A percentile compares a stretch with the other conserved stretches of the same genome.
These are phyloP conservation scores for Penicillium crustosum DNA, from an alignment of 2,329 filamentous ascomycete genomes.

Conservation along the genomic window DNA sequence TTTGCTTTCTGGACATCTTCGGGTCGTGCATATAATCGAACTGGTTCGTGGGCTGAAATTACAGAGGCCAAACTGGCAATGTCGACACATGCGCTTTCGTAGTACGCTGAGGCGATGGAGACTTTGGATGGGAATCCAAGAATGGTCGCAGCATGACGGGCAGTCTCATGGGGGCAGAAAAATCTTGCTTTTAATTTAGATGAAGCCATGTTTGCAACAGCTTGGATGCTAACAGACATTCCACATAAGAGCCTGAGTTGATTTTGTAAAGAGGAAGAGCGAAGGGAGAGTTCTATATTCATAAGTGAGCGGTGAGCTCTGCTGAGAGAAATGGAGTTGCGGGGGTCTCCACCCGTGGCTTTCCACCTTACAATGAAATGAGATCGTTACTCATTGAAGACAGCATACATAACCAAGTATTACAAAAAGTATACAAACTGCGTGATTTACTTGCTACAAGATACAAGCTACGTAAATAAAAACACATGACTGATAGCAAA, in stretches of 20 bases:
- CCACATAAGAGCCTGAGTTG: not conserved
- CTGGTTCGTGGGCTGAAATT: conserved; percentile 30
- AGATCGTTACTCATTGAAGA: not conserved
- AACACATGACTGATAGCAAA: not conserved
- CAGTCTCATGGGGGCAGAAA: conserved; percentile 17
- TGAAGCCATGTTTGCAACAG: not conserved
- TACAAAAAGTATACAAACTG: not conserved
- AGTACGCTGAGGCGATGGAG: conserved; percentile 18
- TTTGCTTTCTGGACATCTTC: conserved; percentile 21
- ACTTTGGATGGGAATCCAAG: conserved; percentile 26
- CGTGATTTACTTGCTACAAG: not conserved
- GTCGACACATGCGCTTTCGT: conserved; percentile 23
- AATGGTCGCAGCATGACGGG: conserved; percentile 22
- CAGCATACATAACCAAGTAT: not conserved
- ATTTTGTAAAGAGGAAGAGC: not conserved
- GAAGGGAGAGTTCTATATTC: not conserved
- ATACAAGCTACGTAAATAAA: not conserved
- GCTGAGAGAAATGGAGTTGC: not conserved
- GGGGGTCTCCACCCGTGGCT: not conserved
- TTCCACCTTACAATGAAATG: not conserved
- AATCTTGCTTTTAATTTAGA: not conserved
- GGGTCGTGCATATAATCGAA: conserved; percentile 25
- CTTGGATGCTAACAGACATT: not conserved
- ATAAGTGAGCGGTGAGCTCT: too few species aligned
- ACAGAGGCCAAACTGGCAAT: conserved; percentile 23